A percentile compares a stretch with the other conserved stretches of the same genome.
Evolutionary conservation across 108 stramenopile genomes (phyloP).

Genomic region (Fragilaria crotonensis): DNA sequence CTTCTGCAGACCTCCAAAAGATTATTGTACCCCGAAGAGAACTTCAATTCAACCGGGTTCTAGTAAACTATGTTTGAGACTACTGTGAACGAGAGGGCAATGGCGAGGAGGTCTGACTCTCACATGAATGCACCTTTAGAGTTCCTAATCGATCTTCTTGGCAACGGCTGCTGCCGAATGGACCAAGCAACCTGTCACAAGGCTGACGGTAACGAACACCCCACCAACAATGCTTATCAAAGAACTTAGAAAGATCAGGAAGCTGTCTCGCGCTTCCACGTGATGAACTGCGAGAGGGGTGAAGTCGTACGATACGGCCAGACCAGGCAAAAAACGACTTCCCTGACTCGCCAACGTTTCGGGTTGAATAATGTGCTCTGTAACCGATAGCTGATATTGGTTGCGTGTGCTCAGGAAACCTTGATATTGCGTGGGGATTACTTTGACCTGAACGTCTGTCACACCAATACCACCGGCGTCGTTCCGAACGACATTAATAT

Average conservation of each 20-base stretch:
- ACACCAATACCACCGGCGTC: constrained; percentile 57
- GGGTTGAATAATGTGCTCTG: constrained; percentile 60
- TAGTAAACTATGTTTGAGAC: too few relatives aligned
- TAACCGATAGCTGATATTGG: constrained; percentile 55
- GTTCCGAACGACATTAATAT: constrained; percentile 52
- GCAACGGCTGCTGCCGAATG: constrained; percentile 69
- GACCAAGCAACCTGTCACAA: constrained; percentile 64
- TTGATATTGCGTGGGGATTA: constrained; percentile 64
- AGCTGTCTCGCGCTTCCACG: constrained; percentile 55
- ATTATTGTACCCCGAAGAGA: too few relatives aligned
- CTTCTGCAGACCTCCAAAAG: too few relatives aligned
- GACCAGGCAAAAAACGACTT: constrained; percentile 52
- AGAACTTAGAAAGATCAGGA: constrained; percentile 69
- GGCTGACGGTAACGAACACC: constrained; percentile 78
- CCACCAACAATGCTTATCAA: constrained; percentile 79
- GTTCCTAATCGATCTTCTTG: constrained; percentile 69
- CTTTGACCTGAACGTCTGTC: constrained; percentile 52
- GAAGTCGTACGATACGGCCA: constrained; percentile 68
- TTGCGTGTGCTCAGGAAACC: constrained; percentile 19
- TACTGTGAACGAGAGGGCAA: too few relatives aligned
- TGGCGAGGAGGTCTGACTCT: too few relatives aligned
- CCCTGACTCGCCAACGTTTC: constrained; percentile 51
- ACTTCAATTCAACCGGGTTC: too few relatives aligned
- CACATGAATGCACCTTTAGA: not conserved
- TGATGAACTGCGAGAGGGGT: constrained; percentile 74